Evolutionary conservation across 768 basidiomycete species (phyloP).

Genomic region (Lactarius hengduanensis): DNA sequence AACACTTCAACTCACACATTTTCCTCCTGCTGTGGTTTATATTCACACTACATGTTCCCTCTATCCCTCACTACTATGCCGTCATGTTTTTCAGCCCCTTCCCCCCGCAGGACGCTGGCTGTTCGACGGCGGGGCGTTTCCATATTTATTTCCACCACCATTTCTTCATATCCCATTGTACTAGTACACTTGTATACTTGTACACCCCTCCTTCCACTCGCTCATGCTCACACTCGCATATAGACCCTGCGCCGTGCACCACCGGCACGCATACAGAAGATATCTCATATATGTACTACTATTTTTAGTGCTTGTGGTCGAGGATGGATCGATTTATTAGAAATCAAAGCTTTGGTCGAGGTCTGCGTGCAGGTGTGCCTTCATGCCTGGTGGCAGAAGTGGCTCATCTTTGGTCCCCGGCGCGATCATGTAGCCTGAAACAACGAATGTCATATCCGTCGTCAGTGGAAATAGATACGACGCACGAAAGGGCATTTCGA

Average conservation of each 20-base stretch:
- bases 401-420: constrained; percentile 54
- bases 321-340: constrained; percentile 36
- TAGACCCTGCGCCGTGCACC: not conserved
- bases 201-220: not conserved
- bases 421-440: constrained; percentile 44
- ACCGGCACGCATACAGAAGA: not conserved
- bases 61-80: not conserved
- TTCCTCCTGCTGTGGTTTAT: constrained; percentile 10
- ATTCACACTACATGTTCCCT: not conserved
- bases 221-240: not conserved
- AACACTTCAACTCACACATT: not conserved
- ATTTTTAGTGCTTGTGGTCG: not conserved
- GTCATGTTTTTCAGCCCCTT: not conserved
- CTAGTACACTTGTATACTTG: constrained; percentile 9
- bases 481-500: constrained; percentile 98
- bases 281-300: constrained; percentile 1
- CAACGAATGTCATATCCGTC: not conserved
- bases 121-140: not conserved
- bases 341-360: constrained; percentile 86
- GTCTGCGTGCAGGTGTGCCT: constrained; percentile 78
- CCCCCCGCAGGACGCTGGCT: not conserved
- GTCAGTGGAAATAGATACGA: constrained; percentile 25
- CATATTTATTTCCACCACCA: not conserved
- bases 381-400: constrained; percentile 87
- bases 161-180: constrained; percentile 2